Conservation (phyloP, 208 protist species). For the Acanthamoeba lenticulata region DNA sequence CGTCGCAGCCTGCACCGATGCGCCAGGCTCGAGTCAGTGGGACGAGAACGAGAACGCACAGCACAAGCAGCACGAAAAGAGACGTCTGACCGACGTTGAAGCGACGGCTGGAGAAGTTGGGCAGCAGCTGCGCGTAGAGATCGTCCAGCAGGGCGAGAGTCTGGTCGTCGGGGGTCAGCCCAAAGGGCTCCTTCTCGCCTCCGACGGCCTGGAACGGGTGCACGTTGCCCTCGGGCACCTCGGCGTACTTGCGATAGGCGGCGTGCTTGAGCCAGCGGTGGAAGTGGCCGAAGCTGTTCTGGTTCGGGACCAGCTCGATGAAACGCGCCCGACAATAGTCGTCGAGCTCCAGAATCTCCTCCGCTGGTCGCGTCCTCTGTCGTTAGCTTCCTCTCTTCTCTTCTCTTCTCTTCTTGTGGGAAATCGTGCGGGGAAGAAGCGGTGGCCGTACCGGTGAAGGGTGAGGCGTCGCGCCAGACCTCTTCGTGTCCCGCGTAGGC, state of each 20-base stretch:
- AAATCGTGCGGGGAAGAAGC: too few species aligned
- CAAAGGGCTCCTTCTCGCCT: conserved; percentile 22
- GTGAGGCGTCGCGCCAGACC: conserved; percentile 33
- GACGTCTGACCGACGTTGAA: conserved; percentile 24
- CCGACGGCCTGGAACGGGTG: conserved; percentile 18
- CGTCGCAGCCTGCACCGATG: not conserved
- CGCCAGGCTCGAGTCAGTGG: not conserved
- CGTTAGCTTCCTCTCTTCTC: too few species aligned
- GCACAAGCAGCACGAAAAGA: not conserved
- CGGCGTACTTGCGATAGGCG: conserved; percentile 19
- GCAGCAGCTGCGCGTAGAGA: not conserved
- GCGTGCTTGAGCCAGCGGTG: conserved; percentile 49
- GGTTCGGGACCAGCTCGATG: conserved; percentile 62
- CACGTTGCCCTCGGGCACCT: conserved; percentile 35
- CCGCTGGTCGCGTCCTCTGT: not conserved
- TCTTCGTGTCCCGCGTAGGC: conserved; percentile 38
- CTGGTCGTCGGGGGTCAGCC: not conserved
- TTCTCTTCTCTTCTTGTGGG: too few species aligned
- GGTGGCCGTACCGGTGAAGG: not conserved
- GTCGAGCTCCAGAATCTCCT: conserved; percentile 32
- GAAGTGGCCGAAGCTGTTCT: conserved; percentile 63
- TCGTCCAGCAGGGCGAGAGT: not conserved
- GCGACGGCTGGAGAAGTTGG: conserved; percentile 48
- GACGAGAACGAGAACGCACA: not conserved
- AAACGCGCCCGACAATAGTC: conserved; percentile 31